Evolutionary conservation across 1,284 basidiomycete genomes (phyloP).

Genomic region (Sparassis latifolia): DNA sequence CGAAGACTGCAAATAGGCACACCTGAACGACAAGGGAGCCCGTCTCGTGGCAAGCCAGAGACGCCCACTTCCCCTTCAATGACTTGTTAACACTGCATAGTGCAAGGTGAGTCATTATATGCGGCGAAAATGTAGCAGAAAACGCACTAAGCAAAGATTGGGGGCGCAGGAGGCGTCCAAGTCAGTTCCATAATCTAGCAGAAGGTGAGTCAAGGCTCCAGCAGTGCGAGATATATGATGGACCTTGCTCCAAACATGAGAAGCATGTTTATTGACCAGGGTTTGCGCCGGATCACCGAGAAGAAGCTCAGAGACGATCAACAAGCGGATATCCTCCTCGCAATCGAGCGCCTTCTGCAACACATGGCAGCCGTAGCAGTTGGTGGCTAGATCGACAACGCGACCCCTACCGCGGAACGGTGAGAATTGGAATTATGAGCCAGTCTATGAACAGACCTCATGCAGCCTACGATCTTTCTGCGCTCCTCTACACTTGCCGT

Average conservation of each 20-base stretch:
- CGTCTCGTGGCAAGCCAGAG: constrained; percentile 82
- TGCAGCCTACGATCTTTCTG: constrained; percentile 71
- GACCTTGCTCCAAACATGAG: constrained; percentile 84
- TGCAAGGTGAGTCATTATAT: background rate
- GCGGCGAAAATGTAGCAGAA: background rate
- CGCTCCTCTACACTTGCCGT: constrained; percentile 64
- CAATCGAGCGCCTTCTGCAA: constrained; percentile 84
- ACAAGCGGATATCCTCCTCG: constrained; percentile 72
- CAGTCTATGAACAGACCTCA: constrained; percentile 46
- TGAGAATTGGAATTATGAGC: background rate
- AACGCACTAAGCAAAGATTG: constrained; percentile 75
- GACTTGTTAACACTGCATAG: constrained; percentile 68
- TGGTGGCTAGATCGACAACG: constrained; percentile 76
- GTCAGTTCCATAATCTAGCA: constrained; percentile 74
- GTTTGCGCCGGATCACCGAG: constrained; percentile 76
- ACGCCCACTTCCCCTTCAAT: constrained; percentile 78
- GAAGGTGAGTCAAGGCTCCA: background rate
- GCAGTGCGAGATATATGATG: background rate
- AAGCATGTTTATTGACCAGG: constrained; percentile 80
- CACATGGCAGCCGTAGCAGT: constrained; percentile 83
- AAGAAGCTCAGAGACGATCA: constrained; percentile 76
- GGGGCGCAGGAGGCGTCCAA: constrained; percentile 76
- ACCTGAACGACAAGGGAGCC: constrained; percentile 80
- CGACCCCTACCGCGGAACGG: constrained; percentile 45
- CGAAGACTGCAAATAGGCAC: constrained; percentile 3